Evolutionary conservation across 2,329 filamentous ascomycete genomes (phyloP), one percentile per base, ranked within the genome.

Genomic region (Fonsecaea erecta): DNA sequence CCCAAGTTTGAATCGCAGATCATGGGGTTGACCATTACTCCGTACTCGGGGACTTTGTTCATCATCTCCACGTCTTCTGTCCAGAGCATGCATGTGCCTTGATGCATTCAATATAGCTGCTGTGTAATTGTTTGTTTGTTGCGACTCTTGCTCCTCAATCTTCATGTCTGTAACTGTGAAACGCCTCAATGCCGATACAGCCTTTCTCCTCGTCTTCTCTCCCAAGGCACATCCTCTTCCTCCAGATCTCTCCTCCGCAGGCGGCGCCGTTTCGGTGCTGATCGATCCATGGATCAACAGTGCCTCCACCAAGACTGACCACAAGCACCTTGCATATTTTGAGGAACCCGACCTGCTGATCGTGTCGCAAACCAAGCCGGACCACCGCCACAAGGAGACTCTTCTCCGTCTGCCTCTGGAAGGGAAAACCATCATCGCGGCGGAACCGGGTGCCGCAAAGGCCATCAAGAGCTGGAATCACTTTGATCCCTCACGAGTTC

Each of bases 271-370:
- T 75, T 87, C 84, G 16, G 84, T 93, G 60, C 82, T 93, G 46
- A 77, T 92, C 57, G 90, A 93, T 74, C 90, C 90, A 2, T 92
- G 89, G 87, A 81, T 91, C 34, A 80, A 81, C 11, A 87, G 87
- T 0, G 78, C 84, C 3, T 86, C 86, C 11, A 85, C 84, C 60
- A 84, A 88, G 43, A 83, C 86, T 1, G 81, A 81, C 52, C 86
- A 87, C 68, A 86, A 80, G 51, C 75, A 81, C 18, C 79, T 80
- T 28, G 79, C 86, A 52, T 87, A 84, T 34, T 76, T 88, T 14
- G 77, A 80, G 2, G 78, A 82, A 55, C 83, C 85, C 2, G 84
- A 88, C 68, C 69, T 88, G 16, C 81, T 88, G 34, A 75, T 88
- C 55, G 81, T 88, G 64, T 86, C 84, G 5, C 86, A 88, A 71